Percentiles rank a stretch among this genome's conserved stretches.
phyloP scores from a whole-genome alignment of 345 rosid species.

The Camelina neglecta region DNA sequence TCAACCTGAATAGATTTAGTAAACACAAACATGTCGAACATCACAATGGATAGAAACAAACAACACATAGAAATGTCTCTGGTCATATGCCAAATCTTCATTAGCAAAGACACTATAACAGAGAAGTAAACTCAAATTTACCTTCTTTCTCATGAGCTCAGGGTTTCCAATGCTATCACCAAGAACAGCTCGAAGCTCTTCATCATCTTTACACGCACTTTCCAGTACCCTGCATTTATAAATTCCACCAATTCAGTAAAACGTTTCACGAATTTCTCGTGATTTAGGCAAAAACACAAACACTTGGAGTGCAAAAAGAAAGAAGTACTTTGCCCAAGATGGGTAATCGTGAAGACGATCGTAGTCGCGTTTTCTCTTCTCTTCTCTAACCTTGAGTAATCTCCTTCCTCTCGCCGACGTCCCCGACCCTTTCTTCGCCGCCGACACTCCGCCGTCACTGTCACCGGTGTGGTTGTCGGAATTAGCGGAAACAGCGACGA shows the following conservation, averaged over 20 bases:
- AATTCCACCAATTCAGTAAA: background rate
- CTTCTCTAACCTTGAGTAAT: constrained; percentile 77
- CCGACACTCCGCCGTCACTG: constrained; percentile 26
- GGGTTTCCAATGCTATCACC: constrained; percentile 94
- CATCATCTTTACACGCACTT: constrained; percentile 77
- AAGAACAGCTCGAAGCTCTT: constrained; percentile 81
- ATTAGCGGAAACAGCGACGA: constrained; percentile 26
- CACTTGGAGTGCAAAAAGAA: constrained; percentile 34
- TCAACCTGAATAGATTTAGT: constrained; percentile 56
- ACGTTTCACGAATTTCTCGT: constrained; percentile 10
- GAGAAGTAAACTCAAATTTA: constrained; percentile 23
- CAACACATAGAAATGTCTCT: constrained; percentile 32
- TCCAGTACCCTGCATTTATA: constrained; percentile 63
- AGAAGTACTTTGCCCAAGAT: constrained; percentile 76
- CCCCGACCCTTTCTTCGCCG: constrained; percentile 61
- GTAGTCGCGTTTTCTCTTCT: constrained; percentile 79
- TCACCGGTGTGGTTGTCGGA: constrained; percentile 29
- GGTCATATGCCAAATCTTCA: background rate
- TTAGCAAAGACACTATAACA: background rate
- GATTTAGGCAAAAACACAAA: constrained; percentile 38
- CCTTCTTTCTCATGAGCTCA: constrained; percentile 85
- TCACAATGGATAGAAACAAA: constrained; percentile 10
- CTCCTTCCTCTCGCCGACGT: constrained; percentile 95
- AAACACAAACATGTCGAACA: background rate
- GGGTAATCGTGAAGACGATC: constrained; percentile 83